Evolutionary conservation across 306 rosid genomes (phyloP).

Genomic region (Citrullus mucosospermus): DNA sequence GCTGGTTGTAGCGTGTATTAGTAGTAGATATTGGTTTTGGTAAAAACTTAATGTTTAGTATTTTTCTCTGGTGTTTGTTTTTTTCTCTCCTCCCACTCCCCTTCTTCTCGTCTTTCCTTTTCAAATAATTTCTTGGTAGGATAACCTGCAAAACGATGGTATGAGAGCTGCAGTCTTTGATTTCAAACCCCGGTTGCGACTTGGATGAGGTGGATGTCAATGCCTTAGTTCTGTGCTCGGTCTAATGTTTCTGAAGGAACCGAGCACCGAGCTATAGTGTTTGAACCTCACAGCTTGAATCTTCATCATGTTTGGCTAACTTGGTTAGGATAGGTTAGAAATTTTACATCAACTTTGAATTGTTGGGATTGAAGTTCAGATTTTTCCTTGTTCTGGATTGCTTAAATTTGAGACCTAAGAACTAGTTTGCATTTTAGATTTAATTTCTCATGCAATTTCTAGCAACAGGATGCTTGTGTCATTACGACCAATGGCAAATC

Average conservation of each 20-base stretch:
- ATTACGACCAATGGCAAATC: background rate
- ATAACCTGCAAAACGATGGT: conserved; percentile 35
- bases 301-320: background rate
- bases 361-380: background rate
- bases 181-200: conserved; percentile 20
- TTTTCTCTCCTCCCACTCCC: background rate
- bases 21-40: background rate
- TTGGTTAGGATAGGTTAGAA: background rate
- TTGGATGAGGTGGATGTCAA: conserved; percentile 18
- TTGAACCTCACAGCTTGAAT: background rate
- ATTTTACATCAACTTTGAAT: background rate
- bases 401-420: too few relatives aligned
- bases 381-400: background rate
- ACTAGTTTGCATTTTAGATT: background rate
- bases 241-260: background rate
- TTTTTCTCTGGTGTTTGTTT: background rate
- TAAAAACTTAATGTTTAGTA: background rate
- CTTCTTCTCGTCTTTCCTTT: background rate
- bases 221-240: background rate
- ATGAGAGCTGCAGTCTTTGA: conserved; percentile 33
- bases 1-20: background rate
- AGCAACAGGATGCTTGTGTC: background rate
- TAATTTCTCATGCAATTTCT: background rate
- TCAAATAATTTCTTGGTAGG: conserved; percentile 21
- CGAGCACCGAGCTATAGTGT: background rate